Conservation (phyloP, 129 eudicot genomes). For the Saussurea involucrata region DNA sequence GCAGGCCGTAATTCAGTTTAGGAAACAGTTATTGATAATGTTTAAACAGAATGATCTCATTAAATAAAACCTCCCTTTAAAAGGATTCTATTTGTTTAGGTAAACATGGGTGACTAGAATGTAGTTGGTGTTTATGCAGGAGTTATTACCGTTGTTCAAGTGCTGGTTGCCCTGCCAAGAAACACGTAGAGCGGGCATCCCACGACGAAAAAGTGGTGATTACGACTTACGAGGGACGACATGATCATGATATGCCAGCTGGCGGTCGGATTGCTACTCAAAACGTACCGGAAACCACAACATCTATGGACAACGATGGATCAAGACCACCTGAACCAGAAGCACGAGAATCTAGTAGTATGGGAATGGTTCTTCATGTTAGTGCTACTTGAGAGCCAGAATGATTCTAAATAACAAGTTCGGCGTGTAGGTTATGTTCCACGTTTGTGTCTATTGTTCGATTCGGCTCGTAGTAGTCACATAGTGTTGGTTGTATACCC, state of each 20-base stretch:
- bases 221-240: slow-evolving; percentile 78
- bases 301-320: slow-evolving; percentile 33
- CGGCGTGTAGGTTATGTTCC: not conserved
- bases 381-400: slow-evolving; percentile 39
- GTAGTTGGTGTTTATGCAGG: slow-evolving; percentile 28
- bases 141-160: slow-evolving; percentile 77
- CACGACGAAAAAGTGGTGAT: slow-evolving; percentile 69
- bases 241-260: slow-evolving; percentile 59
- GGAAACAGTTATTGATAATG: not conserved
- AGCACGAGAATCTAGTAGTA: slow-evolving; percentile 31
- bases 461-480: slow-evolving; percentile 17
- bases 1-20: too few relatives aligned
- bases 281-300: slow-evolving; percentile 24
- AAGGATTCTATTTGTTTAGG: slow-evolving; percentile 12
- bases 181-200: slow-evolving; percentile 78
- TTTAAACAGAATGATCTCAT: not conserved
- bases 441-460: not conserved
- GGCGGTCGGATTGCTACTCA: slow-evolving; percentile 49
- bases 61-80: not conserved
- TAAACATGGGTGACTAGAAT: not conserved
- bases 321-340: slow-evolving; percentile 45
- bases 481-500: slow-evolving; percentile 35
- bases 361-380: slow-evolving; percentile 53
- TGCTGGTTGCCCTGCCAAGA: slow-evolving; percentile 72
- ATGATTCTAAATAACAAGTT: not conserved